Conservation (phyloP, 2,329 filamentous ascomycete genomes). For the Phaeosphaeria sp. region DNA sequence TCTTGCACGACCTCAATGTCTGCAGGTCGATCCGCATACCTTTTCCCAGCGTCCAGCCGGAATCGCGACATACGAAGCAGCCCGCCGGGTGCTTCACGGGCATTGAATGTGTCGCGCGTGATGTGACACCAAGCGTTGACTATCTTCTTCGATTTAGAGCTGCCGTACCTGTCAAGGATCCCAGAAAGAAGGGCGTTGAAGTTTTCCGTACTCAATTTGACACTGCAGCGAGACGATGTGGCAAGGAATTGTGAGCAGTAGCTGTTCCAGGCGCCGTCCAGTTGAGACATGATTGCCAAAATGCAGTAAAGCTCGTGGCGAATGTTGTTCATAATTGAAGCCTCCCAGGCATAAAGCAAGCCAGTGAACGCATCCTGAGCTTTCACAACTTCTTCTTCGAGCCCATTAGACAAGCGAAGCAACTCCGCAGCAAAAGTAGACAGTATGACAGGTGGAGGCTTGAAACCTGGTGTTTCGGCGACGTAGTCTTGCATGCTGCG, state of each 20-base stretch:
- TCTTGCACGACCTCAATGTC: conserved; percentile 38
- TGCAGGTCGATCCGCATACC: conserved; percentile 31
- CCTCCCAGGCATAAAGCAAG: conserved; percentile 42
- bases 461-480: conserved; percentile 30
- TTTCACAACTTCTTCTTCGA: conserved; percentile 13
- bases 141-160: conserved; percentile 54
- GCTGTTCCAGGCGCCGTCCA: conserved; percentile 31
- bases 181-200: conserved; percentile 63
- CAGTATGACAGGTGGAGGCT: conserved; percentile 34
- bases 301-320: conserved; percentile 38
- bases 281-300: conserved; percentile 40
- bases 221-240: conserved; percentile 29
- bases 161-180: conserved; percentile 59
- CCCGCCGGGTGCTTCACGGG: conserved; percentile 42
- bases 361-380: conserved; percentile 33
- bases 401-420: conserved; percentile 26
- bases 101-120: conserved; percentile 22
- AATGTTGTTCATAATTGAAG: conserved; percentile 27
- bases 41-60: conserved; percentile 28
- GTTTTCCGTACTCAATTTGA: conserved; percentile 41
- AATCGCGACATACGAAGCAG: conserved; percentile 39
- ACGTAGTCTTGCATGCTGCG: conserved; percentile 46
- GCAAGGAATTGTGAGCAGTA: conserved; percentile 41
- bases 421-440: conserved; percentile 39
- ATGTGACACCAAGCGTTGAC: conserved; percentile 55